A percentile compares a stretch with the other conserved stretches of the same genome.
phyloP scores from a whole-genome alignment of 2,329 filamentous ascomycete species.

The Ophiostoma tasmaniense region DNA sequence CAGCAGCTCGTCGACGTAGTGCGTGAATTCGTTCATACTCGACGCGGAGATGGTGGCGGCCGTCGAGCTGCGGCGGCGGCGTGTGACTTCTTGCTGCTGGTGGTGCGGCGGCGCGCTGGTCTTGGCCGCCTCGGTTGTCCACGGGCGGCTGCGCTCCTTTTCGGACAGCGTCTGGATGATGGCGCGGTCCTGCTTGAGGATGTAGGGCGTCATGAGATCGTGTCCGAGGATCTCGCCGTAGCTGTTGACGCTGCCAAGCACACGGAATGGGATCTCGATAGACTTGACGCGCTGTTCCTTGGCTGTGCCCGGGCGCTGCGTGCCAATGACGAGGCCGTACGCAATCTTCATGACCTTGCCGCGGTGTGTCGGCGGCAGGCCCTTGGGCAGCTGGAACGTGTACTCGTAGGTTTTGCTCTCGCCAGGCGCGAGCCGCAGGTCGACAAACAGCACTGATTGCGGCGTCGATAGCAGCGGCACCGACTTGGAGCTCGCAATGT shows the following conservation, averaged over 20 bases:
- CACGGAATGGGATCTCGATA: conserved; percentile 87
- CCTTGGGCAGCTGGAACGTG: conserved; percentile 73
- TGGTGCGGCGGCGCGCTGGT: conserved; percentile 13
- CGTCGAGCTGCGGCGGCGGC: conserved; percentile 19
- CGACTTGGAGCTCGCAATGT: conserved; percentile 72
- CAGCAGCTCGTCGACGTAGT: conserved; percentile 69
- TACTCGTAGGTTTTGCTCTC: conserved; percentile 86
- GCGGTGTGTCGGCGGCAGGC: conserved; percentile 82
- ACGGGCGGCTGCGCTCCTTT: conserved; percentile 28
- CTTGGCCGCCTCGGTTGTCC: conserved; percentile 9
- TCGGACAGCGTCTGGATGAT: conserved; percentile 39
- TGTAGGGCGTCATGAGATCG: conserved; percentile 89
- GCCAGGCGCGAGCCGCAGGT: conserved; percentile 76
- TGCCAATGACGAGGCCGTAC: conserved; percentile 86
- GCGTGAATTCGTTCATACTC: conserved; percentile 56
- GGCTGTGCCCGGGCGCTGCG: conserved; percentile 67
- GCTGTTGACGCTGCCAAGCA: conserved; percentile 85
- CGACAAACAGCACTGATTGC: conserved; percentile 92
- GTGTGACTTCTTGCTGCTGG: conserved; percentile 1
- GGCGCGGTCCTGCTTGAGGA: conserved; percentile 77
- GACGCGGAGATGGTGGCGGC: conserved; percentile 27
- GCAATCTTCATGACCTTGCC: conserved; percentile 90
- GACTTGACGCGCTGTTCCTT: conserved; percentile 78
- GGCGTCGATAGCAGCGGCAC: conserved; percentile 90
- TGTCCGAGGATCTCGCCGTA: conserved; percentile 85